phyloP scores from a whole-genome alignment of 768 basidiomycete genomes.

The Boletus bicolor region DNA sequence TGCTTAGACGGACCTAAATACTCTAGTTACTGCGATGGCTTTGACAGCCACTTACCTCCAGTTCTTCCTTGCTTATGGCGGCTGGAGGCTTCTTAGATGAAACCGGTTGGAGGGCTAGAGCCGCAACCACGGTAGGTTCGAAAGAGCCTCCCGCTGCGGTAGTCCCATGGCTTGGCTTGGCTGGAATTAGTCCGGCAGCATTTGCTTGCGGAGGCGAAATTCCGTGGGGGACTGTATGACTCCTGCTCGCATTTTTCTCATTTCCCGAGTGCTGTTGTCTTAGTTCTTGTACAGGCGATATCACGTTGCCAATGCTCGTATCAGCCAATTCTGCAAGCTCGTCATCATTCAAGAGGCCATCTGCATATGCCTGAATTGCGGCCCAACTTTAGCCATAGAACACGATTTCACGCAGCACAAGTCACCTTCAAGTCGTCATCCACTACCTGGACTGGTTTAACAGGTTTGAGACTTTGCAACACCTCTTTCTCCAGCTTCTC shows the following conservation, averaged over 20 bases:
- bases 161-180: neutral
- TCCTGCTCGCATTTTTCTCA: neutral
- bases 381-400: constrained; percentile 5
- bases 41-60: constrained; percentile 19
- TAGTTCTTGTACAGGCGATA: neutral
- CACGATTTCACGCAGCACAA: neutral
- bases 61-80: constrained; percentile 12
- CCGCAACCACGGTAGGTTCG: neutral
- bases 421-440: constrained; percentile 22
- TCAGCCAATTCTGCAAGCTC: constrained; percentile 28
- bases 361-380: constrained; percentile 30
- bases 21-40: neutral
- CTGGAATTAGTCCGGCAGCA: neutral
- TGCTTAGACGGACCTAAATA: constrained; percentile 17
- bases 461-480: constrained; percentile 11
- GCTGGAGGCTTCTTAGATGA: neutral
- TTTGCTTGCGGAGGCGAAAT: neutral
- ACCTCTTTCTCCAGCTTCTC: constrained; percentile 21
- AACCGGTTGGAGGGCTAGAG: neutral
- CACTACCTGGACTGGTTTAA: neutral
- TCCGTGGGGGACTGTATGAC: neutral
- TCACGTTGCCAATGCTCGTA: neutral
- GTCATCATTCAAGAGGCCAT: constrained; percentile 35
- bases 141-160: neutral
- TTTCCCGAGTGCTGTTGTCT: neutral